Evolutionary conservation across 1,284 basidiomycete genomes (phyloP), one percentile per base, ranked within the genome.

Genomic region (Ceratobasidium theobromae): DNA sequence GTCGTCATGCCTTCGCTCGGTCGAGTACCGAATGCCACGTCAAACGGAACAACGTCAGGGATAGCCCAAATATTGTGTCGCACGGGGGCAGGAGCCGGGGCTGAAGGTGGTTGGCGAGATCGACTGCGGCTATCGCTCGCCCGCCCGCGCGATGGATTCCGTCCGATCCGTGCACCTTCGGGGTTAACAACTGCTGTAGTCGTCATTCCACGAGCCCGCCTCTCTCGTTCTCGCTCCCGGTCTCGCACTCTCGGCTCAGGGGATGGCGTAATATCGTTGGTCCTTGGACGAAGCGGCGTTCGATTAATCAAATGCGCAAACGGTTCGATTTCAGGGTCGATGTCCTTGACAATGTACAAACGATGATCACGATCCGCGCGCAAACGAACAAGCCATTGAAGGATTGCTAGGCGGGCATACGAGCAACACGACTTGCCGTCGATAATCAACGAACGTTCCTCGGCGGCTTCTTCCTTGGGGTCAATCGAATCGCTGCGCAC

Each of bases 301-400:
- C 65, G 64, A 33, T 66, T 62, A 4, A 81, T 72, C 0, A 75
- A 73, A 30, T 72, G 72, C 1, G 80, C 79, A 71, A 74, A 73
- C 4, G 75, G 74, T 27, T 70, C 67, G 18, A 74, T 71, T 18
- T 72, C 72, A 21, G 73, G 72, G 33, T 80, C 77, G 33, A 82
- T 76, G 49, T 82, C 76, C 27, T 74, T 73, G 18, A 77, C 73
- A 68, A 91, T 88, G 75, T 90, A 97, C 41, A 99, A 76, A 14
- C 89, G 83, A 75, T 99, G 97, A 72, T 95, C 90, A 2, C 92
- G 86, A 74, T 98, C 95, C 0, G 93, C 94, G 53, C 97, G 84
- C 23, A 99, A 79, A 11, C 94, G 87, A 78, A 95, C 86, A 67
- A 97, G 75, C 81, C 95, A 97, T 73, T 96, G 93, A 8, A 99